These are phyloP conservation scores for Cenchrus fungigraminus DNA, from an alignment of 176 grass and related monocot genomes.

Conservation along the genomic window DNA sequence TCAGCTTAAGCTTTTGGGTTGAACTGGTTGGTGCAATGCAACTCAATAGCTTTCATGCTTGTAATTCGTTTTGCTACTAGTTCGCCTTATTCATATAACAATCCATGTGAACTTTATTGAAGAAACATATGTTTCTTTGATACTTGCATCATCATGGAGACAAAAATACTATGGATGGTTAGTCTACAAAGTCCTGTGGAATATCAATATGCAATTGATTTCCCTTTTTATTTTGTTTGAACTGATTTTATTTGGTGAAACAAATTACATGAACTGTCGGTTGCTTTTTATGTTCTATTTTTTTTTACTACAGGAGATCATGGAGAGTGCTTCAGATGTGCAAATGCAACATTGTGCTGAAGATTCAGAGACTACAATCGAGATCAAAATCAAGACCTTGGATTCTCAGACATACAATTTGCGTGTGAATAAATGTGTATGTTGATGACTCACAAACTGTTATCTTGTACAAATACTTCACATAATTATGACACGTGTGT, in stretches of 20 bases:
- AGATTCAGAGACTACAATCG: constrained; percentile 63
- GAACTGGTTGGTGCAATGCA: too few relatives aligned
- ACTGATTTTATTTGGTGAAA: background rate
- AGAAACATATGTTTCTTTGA: background rate
- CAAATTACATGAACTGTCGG: background rate
- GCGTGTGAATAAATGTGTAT: constrained; percentile 93
- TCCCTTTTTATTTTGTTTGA: background rate
- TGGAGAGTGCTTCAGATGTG: constrained; percentile 62
- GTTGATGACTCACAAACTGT: constrained; percentile 39
- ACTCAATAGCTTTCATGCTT: background rate
- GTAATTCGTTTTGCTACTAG: background rate
- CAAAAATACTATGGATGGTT: background rate
- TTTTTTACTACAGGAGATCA: constrained; percentile 40
- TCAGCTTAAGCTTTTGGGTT: too few relatives aligned
- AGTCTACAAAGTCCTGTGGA: background rate
- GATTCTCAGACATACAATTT: constrained; percentile 94
- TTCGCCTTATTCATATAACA: background rate
- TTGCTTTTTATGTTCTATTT: constrained; percentile 10
- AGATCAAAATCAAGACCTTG: constrained; percentile 99
- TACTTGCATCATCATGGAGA: background rate
- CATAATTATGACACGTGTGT: background rate
- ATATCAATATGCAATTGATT: constrained; percentile 22
- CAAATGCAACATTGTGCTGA: constrained; percentile 48
- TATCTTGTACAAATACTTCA: constrained; percentile 23
- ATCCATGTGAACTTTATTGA: background rate